Conservation (phyloP, 2,329 filamentous ascomycete genomes). For the Xylariaceae sp. region DNA sequence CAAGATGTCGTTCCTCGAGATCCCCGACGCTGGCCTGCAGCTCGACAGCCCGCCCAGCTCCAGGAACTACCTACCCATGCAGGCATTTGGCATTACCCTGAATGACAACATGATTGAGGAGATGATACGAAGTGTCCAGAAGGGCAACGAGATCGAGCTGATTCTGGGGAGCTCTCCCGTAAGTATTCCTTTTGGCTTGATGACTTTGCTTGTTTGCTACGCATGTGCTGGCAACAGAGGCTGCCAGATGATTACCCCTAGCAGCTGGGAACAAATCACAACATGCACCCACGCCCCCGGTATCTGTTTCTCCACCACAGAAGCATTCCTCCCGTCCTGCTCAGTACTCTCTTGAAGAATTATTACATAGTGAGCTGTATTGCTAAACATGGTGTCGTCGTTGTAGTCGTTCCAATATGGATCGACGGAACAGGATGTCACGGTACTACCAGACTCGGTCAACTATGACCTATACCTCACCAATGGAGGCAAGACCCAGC, state of each 20-base stretch:
- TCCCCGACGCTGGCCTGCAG: conserved; percentile 57
- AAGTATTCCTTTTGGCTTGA: conserved; percentile 38
- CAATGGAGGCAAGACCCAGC: conserved; percentile 45
- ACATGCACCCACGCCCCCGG: not conserved
- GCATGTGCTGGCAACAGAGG: no score
- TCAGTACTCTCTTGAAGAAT: not conserved
- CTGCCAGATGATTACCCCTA: no score
- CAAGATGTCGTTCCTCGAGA: conserved; percentile 52
- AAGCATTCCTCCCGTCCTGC: not conserved
- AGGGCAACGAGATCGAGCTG: conserved; percentile 56
- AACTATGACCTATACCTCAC: conserved; percentile 58
- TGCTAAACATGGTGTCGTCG: conserved; percentile 9
- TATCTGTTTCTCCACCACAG: not conserved
- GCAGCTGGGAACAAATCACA: not conserved
- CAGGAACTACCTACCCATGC: conserved; percentile 45
- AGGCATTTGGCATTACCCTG: conserved; percentile 59
- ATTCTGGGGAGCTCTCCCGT: conserved; percentile 58
- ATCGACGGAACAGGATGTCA: conserved; percentile 47
- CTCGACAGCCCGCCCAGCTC: conserved; percentile 51
- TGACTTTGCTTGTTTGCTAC: conserved; percentile 10
- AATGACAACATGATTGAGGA: conserved; percentile 58
- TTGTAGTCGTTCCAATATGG: conserved; percentile 54
- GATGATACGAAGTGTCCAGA: conserved; percentile 59
- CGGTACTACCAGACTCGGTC: conserved; percentile 43
- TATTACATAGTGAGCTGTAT: not conserved